Base-by-base conservation (phyloP, 768 basidiomycete genomes). In the Sarcomyxa edulis region DNA sequence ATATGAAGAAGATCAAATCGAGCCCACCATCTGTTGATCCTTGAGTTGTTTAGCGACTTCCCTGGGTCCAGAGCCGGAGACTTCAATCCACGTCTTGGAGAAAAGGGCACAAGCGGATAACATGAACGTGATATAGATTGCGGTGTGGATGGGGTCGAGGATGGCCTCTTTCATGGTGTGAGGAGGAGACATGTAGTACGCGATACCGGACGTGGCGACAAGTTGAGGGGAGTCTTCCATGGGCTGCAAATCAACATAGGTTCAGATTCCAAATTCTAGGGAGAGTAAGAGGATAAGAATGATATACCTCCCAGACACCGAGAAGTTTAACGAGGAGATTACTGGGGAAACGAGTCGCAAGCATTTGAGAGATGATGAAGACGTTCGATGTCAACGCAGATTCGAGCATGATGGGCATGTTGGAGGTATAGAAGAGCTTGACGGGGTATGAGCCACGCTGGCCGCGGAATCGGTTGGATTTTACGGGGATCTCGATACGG, bases 321-420 rank as follows among this genome's bases (percentile, higher is more conserved):
- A 98, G 73, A 19, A 99, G 71, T 50, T 76, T 76, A 51, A 98
- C 91, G 47, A 98, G 69, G 46, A 97, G 60, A 70, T 96, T 96
- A 48, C 71, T 67, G 0, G 96, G 96, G 81, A 95, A 98, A 10
- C 95, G 78, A 24, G 71, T 74, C 26, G 84, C 82, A 44, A 98
- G 76, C 94, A 98, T 98, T 65, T 98, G 96, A 21, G 81, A 87
- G 52, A 98, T 74, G 62, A 98, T 88, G 69, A 93, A 98, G 21
- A 99, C 81, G 60, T 99, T 95, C 42, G 81, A 84, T 1, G 91
- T 91, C 40, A 98, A 69, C 10, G 94, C 94, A 10, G 78, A 82
- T 66, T 98, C 89, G 44, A 98, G 78, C 95, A 99, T 99, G 72
- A 99, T 98, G 41, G 95, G 95, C 95, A 97, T 99, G 70, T 98